phyloP scores from a whole-genome alignment of 1,139 yeast genomes.

The Candida mesenterica region DNA sequence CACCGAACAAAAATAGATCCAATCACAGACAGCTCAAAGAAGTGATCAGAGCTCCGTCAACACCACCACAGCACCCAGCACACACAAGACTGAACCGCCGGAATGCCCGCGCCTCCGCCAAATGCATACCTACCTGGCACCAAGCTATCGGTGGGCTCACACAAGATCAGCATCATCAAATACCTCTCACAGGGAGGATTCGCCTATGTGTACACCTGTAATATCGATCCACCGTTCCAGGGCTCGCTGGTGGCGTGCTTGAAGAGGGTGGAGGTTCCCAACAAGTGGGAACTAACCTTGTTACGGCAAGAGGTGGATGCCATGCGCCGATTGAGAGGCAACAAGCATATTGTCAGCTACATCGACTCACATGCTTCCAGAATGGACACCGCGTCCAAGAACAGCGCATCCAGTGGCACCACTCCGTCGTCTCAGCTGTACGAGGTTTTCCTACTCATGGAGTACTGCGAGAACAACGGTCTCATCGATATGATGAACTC shows the following conservation, averaged over 20 bases:
- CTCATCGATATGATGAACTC: slow-evolving; percentile 92
- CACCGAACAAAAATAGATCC: too few species aligned
- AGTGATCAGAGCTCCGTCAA: too few species aligned
- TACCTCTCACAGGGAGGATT: slow-evolving; percentile 72
- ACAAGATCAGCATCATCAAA: slow-evolving; percentile 52
- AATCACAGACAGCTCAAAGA: too few species aligned
- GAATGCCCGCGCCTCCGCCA: slow-evolving; percentile 43
- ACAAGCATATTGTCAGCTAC: slow-evolving; percentile 78
- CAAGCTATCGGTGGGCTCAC: slow-evolving; percentile 62
- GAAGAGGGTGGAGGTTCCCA: slow-evolving; percentile 74
- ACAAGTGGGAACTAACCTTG: slow-evolving; percentile 63
- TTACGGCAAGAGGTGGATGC: slow-evolving; percentile 80
- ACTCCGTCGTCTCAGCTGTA: slow-evolving; percentile 53
- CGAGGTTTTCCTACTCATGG: slow-evolving; percentile 92
- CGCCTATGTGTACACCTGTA: slow-evolving; percentile 73
- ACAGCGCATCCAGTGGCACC: slow-evolving; percentile 11
- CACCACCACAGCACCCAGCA: too few species aligned
- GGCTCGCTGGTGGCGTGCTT: slow-evolving; percentile 59
- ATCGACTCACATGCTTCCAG: slow-evolving; percentile 96
- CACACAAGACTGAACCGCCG: background rate
- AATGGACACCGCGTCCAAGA: slow-evolving; percentile 20
- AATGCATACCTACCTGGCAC: slow-evolving; percentile 64
- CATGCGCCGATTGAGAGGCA: slow-evolving; percentile 76
- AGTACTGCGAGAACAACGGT: slow-evolving; percentile 82
- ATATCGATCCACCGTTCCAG: slow-evolving; percentile 49